Percentiles rank a stretch among this genome's conserved stretches.
Evolutionary conservation across 805 yeast species (phyloP).

Genomic region (Ogataea paradorogensis): DNA sequence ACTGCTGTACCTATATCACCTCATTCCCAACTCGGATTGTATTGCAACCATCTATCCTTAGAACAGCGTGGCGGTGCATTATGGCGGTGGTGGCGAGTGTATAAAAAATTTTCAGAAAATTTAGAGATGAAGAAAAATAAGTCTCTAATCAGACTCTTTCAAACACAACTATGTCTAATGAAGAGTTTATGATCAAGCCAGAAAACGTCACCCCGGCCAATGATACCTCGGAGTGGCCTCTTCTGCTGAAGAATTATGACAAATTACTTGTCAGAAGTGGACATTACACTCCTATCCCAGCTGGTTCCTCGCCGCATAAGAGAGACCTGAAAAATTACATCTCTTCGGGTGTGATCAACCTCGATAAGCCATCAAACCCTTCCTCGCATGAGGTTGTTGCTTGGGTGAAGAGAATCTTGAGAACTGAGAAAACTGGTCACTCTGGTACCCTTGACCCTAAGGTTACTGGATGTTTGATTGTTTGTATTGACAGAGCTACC

Average conservation of each 20-base stretch:
- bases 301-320: slow-evolving; percentile 91
- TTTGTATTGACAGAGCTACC: slow-evolving; percentile 97
- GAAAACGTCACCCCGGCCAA: slow-evolving; percentile 72
- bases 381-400: slow-evolving; percentile 99
- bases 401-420: slow-evolving; percentile 94
- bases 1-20: neutral
- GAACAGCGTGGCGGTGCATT: neutral
- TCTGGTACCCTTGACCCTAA: slow-evolving; percentile 97
- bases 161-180: slow-evolving; percentile 34
- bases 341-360: slow-evolving; percentile 92
- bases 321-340: slow-evolving; percentile 89
- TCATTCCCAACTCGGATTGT: neutral
- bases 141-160: slow-evolving; percentile 3
- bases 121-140: slow-evolving; percentile 9
- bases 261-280: slow-evolving; percentile 92
- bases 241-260: slow-evolving; percentile 89
- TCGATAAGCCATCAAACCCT: slow-evolving; percentile 98
- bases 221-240: slow-evolving; percentile 94
- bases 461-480: slow-evolving; percentile 98
- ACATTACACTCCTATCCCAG: slow-evolving; percentile 96
- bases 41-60: neutral
- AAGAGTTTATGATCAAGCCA: slow-evolving; percentile 74
- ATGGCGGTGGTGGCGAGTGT: slow-evolving; percentile 8
- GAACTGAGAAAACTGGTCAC: slow-evolving; percentile 98
- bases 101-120: slow-evolving; percentile 13